Base-by-base conservation (phyloP, 768 basidiomycete genomes). In the Trametes meyenii region DNA sequence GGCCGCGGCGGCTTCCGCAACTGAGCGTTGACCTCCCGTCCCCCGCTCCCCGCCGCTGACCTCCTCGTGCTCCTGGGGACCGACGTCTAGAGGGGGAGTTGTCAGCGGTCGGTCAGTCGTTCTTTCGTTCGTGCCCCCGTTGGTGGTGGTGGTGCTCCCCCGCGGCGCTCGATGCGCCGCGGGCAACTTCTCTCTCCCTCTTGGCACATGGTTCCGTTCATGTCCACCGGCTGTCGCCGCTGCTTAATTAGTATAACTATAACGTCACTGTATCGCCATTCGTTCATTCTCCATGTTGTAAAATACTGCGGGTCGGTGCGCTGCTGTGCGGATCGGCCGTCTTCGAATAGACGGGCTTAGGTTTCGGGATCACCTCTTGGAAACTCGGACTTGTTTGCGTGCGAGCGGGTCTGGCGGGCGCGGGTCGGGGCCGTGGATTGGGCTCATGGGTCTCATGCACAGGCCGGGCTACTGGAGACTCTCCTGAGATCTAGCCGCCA, bases 311-410 rank as follows among this genome's bases (percentile, higher is more conserved):
- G 24, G 62, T 63, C 62, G 62, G 55, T 52, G 57, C 62, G 62
- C 62, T 63, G 57, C 62, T 63, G 62, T 63, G 62, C 62, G 57
- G 62, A 58, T 36, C 57, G 52, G 43, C 46, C 52, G 51, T 58
- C 51, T 62, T 36, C 40, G 49, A 63, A 63, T 63, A 53, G 56
- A 63, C 53, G 57, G 62, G 50, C 36, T 56, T 58, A 57, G 62
- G 57, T 23, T 63, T 53, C 55, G 52, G 62, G 57, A 63, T 33
- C 29, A 33, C 29, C 29, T 3, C 29, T 3, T 33, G 4, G 29
- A 33, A 3, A n/a, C n/a, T n/a, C n/a, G n/a, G 29, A 8, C 29
- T 33, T 33, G 29, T 33, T 33, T 33, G 29, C 29, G 29, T 33
- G 29, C 29, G 29, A 33, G 29, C 29, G 29, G n/a, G n/a, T n/a